Evolutionary conservation across 2,329 filamentous ascomycete species (phyloP), one percentile per base, ranked within the genome.

Genomic region (Pseudogymnoascus sp.): DNA sequence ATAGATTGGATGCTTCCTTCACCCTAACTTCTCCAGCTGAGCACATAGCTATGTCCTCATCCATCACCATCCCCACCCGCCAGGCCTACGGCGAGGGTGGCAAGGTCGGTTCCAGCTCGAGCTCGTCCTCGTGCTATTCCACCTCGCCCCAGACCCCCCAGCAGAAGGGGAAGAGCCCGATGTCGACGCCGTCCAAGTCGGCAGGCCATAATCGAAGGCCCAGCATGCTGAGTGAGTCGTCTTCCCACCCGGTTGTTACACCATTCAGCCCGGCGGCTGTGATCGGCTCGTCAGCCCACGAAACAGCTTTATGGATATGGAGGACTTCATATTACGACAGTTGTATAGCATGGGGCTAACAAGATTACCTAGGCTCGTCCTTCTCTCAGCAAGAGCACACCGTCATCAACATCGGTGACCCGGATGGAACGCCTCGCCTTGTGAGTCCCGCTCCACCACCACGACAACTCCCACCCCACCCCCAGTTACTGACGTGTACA

Each of bases 371-470:
- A 91, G 89, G 89, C 74, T 83, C 85, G 44, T 87, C 88, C 17
- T 80, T 93, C 65, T 85, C 85, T 50, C 86, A 89, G 73, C 83
- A 89, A 69, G 88, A 92, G 75, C 88, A 88, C 71, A 91, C 87
- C n/a, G 88, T 91, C 56, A 86, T 93, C 74, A 90, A 92, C 73
- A 85, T 93, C 68, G 89, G 88, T 44, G 84, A 89, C 66, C 85
- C 86, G 23, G 88, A 91, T 67, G 87, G 86, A n/a, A 83, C 85
- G 66, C 87, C 88, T 67, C 82, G 88, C 62, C 78, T 93, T 77
- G 88, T 91, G 77, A 74, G 86, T 74, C 44, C 44, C 53, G n/a
- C 35, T 33, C 31, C 53, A 26, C n/a, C 59, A 64, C 56, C 19
- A 40, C 40, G 71, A 44, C 42, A 72, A 50, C 9, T 35, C 31